Conservation (phyloP, 2,329 filamentous ascomycete genomes). For the Fusarium tanahbumbuense region DNA sequence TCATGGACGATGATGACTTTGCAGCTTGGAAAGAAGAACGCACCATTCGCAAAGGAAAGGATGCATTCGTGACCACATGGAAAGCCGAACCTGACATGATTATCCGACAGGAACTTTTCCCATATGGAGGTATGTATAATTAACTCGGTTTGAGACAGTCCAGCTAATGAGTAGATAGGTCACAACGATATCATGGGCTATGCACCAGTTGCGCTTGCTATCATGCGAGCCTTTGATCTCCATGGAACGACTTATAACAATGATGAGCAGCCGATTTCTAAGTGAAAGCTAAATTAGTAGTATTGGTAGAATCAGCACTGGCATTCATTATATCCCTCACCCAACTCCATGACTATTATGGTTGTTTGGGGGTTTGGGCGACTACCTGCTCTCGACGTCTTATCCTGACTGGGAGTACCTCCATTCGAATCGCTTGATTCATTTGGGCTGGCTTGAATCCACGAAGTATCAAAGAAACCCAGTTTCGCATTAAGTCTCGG, state of each 20-base stretch:
- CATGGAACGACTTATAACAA: constrained; percentile 47
- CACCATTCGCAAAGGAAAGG: constrained; percentile 57
- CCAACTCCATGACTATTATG: background rate
- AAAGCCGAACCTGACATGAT: constrained; percentile 58
- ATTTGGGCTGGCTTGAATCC: background rate
- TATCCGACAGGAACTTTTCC: constrained; percentile 66
- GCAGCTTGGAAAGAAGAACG: constrained; percentile 59
- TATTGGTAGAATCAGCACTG: background rate
- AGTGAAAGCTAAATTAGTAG: background rate
- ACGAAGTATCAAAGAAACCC: background rate
- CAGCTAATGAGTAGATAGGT: constrained; percentile 55
- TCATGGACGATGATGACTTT: constrained; percentile 54
- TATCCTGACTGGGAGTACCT: background rate
- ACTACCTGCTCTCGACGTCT: background rate
- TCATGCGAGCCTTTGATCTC: constrained; percentile 72
- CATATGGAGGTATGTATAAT: constrained; percentile 63
- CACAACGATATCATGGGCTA: constrained; percentile 78
- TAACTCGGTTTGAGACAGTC: background rate
- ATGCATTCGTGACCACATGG: constrained; percentile 63
- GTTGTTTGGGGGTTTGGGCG: background rate
- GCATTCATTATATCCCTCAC: background rate
- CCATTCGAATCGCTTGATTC: background rate
- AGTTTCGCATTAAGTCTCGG: background rate
- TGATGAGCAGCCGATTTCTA: constrained; percentile 9
- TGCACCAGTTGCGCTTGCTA: constrained; percentile 71